These are phyloP conservation scores for Xylaria sp. DNA, from an alignment of 2,329 filamentous ascomycete species.

Conservation along the genomic window DNA sequence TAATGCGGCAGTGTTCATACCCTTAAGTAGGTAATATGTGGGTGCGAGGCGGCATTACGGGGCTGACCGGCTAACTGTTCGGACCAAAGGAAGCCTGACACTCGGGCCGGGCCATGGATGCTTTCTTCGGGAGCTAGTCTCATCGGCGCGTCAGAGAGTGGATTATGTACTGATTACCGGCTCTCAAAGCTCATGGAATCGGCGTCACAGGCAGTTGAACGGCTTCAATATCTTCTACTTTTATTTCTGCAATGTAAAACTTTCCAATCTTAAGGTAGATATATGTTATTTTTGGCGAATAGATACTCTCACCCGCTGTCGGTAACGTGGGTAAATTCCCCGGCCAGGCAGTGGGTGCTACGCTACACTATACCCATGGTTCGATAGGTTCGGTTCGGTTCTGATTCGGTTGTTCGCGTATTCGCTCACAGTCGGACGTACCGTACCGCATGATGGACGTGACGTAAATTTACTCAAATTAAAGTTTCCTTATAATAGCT, in stretches of 20 bases:
- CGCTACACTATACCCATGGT: conserved; percentile 12
- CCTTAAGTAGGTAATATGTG: not conserved
- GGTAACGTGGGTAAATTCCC: conserved; percentile 24
- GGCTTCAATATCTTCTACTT: not conserved
- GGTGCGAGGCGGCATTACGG: conserved; percentile 16
- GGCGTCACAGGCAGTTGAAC: not conserved
- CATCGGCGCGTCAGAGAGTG: conserved; percentile 14
- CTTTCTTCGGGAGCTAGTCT: conserved; percentile 13
- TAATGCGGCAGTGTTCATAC: not conserved
- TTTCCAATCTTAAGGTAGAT: not conserved
- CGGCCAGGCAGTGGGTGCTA: conserved; percentile 21
- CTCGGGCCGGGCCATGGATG: conserved; percentile 14
- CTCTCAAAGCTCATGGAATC: not conserved
- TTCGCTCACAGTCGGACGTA: conserved; percentile 18
- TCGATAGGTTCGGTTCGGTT: conserved; percentile 25
- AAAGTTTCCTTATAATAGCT: conserved; percentile 13
- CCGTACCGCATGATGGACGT: not conserved
- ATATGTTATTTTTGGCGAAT: not conserved
- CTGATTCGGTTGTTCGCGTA: conserved; percentile 27
- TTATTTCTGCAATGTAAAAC: not conserved
- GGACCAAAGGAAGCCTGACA: conserved; percentile 34
- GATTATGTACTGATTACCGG: not conserved
- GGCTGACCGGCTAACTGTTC: conserved; percentile 29
- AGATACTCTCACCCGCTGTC: conserved; percentile 9
- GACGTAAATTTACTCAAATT: conserved; percentile 25